Base-by-base conservation (phyloP, 257 asterid genomes). In the Fraxinus excelsior region DNA sequence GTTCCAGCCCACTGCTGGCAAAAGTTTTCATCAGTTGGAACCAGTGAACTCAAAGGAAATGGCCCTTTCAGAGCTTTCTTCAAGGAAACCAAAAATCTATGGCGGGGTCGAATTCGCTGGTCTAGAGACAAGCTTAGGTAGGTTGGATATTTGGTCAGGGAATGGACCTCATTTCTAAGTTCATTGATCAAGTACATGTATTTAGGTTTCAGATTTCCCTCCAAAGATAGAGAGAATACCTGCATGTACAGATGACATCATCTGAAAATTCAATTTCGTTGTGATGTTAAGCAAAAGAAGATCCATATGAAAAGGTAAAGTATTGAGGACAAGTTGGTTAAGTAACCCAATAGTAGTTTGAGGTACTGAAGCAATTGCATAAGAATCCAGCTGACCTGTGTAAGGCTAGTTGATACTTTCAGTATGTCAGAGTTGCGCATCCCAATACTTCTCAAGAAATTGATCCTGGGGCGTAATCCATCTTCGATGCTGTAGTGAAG, bases 1-100 rank as follows among this genome's bases (percentile, higher is more conserved):
- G 99, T 94, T 78, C 95, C 93, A 14, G 98, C 98, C 97, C 97
- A 94, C 83, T 88, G 93, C 89, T 89, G 97, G 85, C 97, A 94
- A 82, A 92, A 94, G 86, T 84, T 74, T 85, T 92, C 97, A 85
- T 94, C 99, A 16, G 95, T 94, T 71, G 96, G 99, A 70, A 94
- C 91, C 35, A 94, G 82, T 72, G 97, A 92, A 81, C 97, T 87
- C 89, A 92, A 87, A 70, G 99, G 99, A 83, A 92, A 94, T 65
- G 97, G 97, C 80, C 97, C 97, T 75, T 88, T 91, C 0, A 97
- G 99, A 75, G 93, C 97, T 84, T 90, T 94, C 88, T 91, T 94
- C 84, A 94, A 83, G 28, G 91, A 85, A 82, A 94, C 96, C 89
- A 94, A 85, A 84, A 91, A 92, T 23, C 91, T 85, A 76, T 94